Percentiles rank a stretch among this genome's conserved stretches.
Evolutionary conservation across 2,329 filamentous ascomycete species (phyloP).

Genomic region (Pseudonectria buxi): DNA sequence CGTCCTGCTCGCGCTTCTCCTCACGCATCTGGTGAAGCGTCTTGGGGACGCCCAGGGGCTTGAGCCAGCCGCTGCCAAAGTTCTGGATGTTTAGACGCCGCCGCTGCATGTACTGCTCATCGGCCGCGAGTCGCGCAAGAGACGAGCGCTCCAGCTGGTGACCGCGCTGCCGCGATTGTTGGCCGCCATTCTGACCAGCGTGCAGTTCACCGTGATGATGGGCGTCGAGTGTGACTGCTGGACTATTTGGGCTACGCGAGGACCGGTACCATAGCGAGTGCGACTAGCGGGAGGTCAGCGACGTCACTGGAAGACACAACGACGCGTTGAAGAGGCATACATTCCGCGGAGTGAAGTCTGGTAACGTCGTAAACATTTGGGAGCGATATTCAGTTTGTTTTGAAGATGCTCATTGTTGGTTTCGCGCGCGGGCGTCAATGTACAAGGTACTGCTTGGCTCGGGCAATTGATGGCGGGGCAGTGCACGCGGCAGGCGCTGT

Average conservation of each 20-base stretch:
- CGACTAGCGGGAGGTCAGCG: slow-evolving; percentile 41
- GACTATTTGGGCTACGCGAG: slow-evolving; percentile 43
- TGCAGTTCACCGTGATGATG: slow-evolving; percentile 22
- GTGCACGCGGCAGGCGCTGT: slow-evolving; percentile 12
- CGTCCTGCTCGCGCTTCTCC: slow-evolving; percentile 80
- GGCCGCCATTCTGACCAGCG: slow-evolving; percentile 23
- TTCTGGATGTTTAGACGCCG: slow-evolving; percentile 77
- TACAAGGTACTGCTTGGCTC: slow-evolving; percentile 1
- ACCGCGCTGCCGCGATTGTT: slow-evolving; percentile 32
- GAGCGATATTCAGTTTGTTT: not conserved
- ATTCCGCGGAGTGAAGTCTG: slow-evolving; percentile 63
- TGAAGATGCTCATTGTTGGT: slow-evolving; percentile 4
- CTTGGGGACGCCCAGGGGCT: slow-evolving; percentile 80
- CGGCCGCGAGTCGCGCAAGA: slow-evolving; percentile 63
- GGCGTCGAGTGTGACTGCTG: slow-evolving; percentile 28
- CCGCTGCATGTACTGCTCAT: slow-evolving; percentile 69
- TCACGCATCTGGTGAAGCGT: slow-evolving; percentile 86
- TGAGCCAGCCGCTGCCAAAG: slow-evolving; percentile 86
- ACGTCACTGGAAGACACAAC: not conserved
- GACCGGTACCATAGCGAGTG: slow-evolving; percentile 70
- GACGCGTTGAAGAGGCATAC: slow-evolving; percentile 37
- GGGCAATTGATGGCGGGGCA: slow-evolving; percentile 15
- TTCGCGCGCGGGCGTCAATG: slow-evolving; percentile 10
- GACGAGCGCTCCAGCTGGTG: slow-evolving; percentile 50
- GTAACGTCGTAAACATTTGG: slow-evolving; percentile 56